Evolutionary conservation across 768 basidiomycete genomes (phyloP).

Genomic region (Ramaria rubella): DNA sequence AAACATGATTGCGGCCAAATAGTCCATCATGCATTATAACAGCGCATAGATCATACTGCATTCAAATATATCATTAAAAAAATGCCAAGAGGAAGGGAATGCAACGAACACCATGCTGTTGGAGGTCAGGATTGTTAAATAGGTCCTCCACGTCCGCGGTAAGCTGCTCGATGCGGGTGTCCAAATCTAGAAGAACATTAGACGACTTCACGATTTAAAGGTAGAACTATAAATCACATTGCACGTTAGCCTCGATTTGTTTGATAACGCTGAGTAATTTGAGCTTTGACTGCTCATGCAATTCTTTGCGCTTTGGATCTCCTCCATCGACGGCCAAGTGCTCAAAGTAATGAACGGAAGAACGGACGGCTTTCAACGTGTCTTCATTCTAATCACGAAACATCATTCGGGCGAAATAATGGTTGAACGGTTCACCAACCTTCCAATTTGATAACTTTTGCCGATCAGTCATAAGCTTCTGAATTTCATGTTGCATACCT

Average conservation of each 20-base stretch:
- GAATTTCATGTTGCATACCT: conserved; percentile 42
- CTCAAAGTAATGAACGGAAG: conserved; percentile 66
- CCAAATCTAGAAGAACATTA: conserved; percentile 38
- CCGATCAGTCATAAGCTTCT: conserved; percentile 34
- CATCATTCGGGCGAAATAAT: neutral
- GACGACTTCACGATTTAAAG: neutral
- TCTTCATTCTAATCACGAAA: conserved; percentile 46
- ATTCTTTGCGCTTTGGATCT: conserved; percentile 39
- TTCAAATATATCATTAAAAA: neutral
- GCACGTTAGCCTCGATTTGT: conserved; percentile 45
- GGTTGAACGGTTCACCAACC: conserved; percentile 41
- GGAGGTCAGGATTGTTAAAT: conserved; percentile 61
- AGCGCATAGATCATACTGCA: conserved; percentile 72
- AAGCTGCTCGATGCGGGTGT: conserved; percentile 40
- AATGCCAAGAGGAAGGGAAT: neutral
- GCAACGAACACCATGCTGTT: conserved; percentile 46
- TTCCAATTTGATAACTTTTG: conserved; percentile 49
- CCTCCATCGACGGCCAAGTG: conserved; percentile 47
- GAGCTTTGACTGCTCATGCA: conserved; percentile 36
- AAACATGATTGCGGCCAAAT: conserved; percentile 69
- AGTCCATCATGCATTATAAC: conserved; percentile 75
- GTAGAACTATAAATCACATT: conserved; percentile 35
- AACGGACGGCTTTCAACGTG: conserved; percentile 51
- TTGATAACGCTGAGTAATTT: conserved; percentile 50
- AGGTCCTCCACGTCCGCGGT: conserved; percentile 38